Conservation (phyloP, 2,329 filamentous ascomycete species). For the Talaromyces sp. region DNA sequence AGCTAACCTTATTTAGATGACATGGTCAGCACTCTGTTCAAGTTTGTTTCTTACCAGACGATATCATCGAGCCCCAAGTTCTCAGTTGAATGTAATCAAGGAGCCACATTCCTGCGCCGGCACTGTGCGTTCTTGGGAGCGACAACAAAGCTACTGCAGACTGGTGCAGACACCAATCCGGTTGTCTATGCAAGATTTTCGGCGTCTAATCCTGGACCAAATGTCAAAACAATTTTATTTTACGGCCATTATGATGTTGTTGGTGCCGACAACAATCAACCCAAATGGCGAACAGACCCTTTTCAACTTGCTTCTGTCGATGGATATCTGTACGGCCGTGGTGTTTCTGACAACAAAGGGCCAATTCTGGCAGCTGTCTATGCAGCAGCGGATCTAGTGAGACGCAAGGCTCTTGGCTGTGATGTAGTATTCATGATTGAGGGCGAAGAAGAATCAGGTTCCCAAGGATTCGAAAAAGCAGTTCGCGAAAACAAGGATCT, state of each 20-base stretch:
- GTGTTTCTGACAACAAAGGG: constrained; percentile 97
- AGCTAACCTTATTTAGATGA: constrained; percentile 42
- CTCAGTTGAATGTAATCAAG: constrained; percentile 84
- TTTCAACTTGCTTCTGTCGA: constrained; percentile 86
- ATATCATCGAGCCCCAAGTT: constrained; percentile 83
- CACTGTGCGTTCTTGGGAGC: constrained; percentile 91
- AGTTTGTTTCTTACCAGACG: constrained; percentile 88
- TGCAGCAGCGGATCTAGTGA: constrained; percentile 81
- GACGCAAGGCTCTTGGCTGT: constrained; percentile 75
- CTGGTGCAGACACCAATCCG: constrained; percentile 73
- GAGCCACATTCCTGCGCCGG: constrained; percentile 82
- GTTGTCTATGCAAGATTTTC: constrained; percentile 89
- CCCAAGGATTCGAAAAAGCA: constrained; percentile 80
- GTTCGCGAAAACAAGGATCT: constrained; percentile 73
- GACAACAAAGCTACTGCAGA: constrained; percentile 82
- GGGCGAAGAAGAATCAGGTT: constrained; percentile 93
- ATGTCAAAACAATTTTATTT: constrained; percentile 83
- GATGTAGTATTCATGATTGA: constrained; percentile 94
- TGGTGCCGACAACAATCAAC: constrained; percentile 72
- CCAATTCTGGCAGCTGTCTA: constrained; percentile 92
- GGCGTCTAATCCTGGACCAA: constrained; percentile 60
- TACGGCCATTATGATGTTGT: constrained; percentile 99
- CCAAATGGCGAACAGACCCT: constrained; percentile 81
- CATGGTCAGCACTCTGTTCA: constrained; percentile 65
- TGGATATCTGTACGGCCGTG: constrained; percentile 89